A percentile compares a stretch with the other conserved stretches of the same genome.
These are phyloP conservation scores for Madurella fahalii DNA, from an alignment of 2,329 filamentous ascomycete genomes.

Conservation along the genomic window DNA sequence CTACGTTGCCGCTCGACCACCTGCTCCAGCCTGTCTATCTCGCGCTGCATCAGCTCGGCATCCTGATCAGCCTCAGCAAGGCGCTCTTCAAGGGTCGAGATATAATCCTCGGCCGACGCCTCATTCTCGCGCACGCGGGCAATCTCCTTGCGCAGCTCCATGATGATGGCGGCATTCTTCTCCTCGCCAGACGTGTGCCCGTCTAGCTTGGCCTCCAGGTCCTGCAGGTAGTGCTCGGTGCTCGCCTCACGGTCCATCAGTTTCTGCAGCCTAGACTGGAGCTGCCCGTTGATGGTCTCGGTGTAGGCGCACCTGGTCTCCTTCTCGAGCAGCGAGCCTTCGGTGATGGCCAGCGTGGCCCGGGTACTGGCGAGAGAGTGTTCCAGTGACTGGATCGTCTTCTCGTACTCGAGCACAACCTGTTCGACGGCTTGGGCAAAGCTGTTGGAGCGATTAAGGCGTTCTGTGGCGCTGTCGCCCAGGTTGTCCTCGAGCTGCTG, in stretches of 20 bases:
- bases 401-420: conserved; percentile 95
- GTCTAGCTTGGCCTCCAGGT: conserved; percentile 85
- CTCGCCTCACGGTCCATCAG: conserved; percentile 85
- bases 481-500: conserved; percentile 57
- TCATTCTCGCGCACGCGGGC: conserved; percentile 85
- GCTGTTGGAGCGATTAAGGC: conserved; percentile 89
- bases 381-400: conserved; percentile 92
- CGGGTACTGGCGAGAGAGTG: conserved; percentile 86
- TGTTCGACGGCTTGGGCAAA: conserved; percentile 96
- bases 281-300: conserved; percentile 85
- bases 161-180: conserved; percentile 79
- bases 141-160: conserved; percentile 88
- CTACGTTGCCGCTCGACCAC: conserved; percentile 93
- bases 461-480: conserved; percentile 77
- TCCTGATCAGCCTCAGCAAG: conserved; percentile 95
- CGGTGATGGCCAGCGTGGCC: conserved; percentile 74
- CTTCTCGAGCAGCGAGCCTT: conserved; percentile 83
- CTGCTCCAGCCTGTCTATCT: conserved; percentile 89
- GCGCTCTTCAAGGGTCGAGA: conserved; percentile 91
- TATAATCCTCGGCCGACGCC: conserved; percentile 88
- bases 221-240: conserved; percentile 89
- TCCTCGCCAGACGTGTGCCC: conserved; percentile 89
- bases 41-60: conserved; percentile 91
- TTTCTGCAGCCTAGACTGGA: conserved; percentile 88
- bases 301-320: conserved; percentile 91